These are phyloP conservation scores for Rubia yunnanensis DNA, from an alignment of 257 asterid species.

Conservation along the genomic window DNA sequence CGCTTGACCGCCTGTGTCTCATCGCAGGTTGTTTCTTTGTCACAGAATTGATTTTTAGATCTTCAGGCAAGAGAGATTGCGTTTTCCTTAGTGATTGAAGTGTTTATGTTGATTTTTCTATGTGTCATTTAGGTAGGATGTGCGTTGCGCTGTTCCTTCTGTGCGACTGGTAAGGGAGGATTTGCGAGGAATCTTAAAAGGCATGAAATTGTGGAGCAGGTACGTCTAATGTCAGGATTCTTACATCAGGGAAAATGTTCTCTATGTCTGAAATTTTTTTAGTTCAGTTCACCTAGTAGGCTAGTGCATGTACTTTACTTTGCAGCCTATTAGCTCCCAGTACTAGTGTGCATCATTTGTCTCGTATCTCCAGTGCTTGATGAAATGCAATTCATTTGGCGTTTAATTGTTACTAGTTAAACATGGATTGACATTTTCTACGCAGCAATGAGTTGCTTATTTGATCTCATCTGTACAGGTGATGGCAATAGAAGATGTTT, in stretches of 20 bases:
- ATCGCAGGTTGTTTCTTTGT: constrained; percentile 59
- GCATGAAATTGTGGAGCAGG: constrained; percentile 97
- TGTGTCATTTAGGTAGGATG: constrained; percentile 72
- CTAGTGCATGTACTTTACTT: neutral
- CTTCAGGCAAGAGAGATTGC: neutral
- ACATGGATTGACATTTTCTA: neutral
- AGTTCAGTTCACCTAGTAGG: neutral
- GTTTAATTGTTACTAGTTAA: neutral
- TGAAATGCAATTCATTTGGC: neutral
- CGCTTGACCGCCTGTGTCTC: constrained; percentile 97
- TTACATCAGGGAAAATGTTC: neutral
- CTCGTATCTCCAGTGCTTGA: neutral
- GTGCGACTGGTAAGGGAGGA: constrained; percentile 98
- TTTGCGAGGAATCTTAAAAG: constrained; percentile 85
- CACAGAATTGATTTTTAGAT: neutral
- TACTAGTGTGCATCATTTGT: neutral
- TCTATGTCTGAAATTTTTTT: neutral
- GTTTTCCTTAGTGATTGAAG: neutral
- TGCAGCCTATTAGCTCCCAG: neutral
- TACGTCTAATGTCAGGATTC: constrained; percentile 15
- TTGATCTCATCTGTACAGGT: constrained; percentile 43
- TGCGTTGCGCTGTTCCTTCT: constrained; percentile 84
- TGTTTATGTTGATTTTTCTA: constrained; percentile 4
- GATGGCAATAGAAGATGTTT: constrained; percentile 78
- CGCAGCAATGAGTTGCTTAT: constrained; percentile 4